A percentile compares a stretch with the other conserved stretches of the same genome.
phyloP scores from a whole-genome alignment of 257 asterid genomes.

The Asclepias syriaca region DNA sequence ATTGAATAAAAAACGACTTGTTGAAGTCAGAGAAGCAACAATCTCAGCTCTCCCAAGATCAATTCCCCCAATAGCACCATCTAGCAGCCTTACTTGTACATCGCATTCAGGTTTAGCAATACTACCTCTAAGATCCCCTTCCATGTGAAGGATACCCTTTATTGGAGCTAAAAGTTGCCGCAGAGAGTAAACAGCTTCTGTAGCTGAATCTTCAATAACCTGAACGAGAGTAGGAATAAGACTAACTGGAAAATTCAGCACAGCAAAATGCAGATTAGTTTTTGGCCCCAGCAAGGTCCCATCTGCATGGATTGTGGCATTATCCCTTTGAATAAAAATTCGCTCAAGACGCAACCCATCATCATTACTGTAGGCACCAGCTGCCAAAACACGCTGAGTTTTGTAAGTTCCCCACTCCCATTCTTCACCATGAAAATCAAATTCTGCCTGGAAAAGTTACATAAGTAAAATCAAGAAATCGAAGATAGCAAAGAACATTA shows the following conservation, averaged over 20 bases:
- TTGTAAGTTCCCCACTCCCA: slow-evolving; percentile 99
- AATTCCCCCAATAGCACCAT: slow-evolving; percentile 93
- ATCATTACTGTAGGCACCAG: slow-evolving; percentile 89
- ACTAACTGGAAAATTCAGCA: slow-evolving; percentile 89
- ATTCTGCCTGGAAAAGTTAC: slow-evolving; percentile 62
- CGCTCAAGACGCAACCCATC: slow-evolving; percentile 97
- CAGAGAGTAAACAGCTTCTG: slow-evolving; percentile 84
- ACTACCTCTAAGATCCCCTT: slow-evolving; percentile 98
- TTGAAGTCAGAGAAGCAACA: slow-evolving; percentile 94
- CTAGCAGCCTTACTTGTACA: slow-evolving; percentile 95
- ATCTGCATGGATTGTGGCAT: slow-evolving; percentile 97
- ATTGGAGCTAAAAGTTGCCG: slow-evolving; percentile 86
- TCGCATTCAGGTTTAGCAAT: slow-evolving; percentile 96
- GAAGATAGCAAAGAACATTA: not conserved
- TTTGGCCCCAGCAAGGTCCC: slow-evolving; percentile 95
- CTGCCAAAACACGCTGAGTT: slow-evolving; percentile 93
- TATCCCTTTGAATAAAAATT: slow-evolving; percentile 91
- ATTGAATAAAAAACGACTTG: slow-evolving; percentile 81
- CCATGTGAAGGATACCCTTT: slow-evolving; percentile 95
- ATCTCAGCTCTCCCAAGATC: slow-evolving; percentile 96
- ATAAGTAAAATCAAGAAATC: slow-evolving; percentile 1
- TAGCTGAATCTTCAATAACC: slow-evolving; percentile 88
- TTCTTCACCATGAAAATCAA: slow-evolving; percentile 96
- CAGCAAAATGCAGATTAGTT: slow-evolving; percentile 94
- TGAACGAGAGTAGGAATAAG: slow-evolving; percentile 90